A percentile compares a stretch with the other conserved stretches of the same genome.
Conservation (phyloP, 768 basidiomycete species). For the Tylopilus intermedius region DNA sequence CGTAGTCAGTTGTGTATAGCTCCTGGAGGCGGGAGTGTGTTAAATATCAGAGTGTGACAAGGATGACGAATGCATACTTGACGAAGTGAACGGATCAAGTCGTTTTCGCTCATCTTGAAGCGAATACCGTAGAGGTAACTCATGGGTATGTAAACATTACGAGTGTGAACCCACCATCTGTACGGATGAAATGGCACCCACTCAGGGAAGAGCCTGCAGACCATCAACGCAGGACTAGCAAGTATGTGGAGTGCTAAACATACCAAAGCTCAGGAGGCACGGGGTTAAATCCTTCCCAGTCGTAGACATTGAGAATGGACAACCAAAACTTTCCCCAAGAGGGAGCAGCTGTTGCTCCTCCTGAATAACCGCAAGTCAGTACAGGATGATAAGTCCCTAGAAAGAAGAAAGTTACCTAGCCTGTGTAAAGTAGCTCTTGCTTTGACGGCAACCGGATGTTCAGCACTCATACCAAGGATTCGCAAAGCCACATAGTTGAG, state of each 20-base stretch:
- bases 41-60: not conserved
- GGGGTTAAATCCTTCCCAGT: constrained; percentile 92
- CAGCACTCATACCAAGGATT: constrained; percentile 76
- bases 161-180: constrained; percentile 96
- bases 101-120: constrained; percentile 65
- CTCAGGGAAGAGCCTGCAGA: constrained; percentile 77
- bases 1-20: constrained; percentile 78
- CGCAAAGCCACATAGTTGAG: constrained; percentile 87
- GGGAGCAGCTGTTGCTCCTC: constrained; percentile 74
- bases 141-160: constrained; percentile 90
- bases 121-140: constrained; percentile 73
- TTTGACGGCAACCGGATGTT: constrained; percentile 79
- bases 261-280: constrained; percentile 91
- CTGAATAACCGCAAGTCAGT: constrained; percentile 29
- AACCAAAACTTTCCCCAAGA: constrained; percentile 99
- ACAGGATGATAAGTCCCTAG: not conserved
- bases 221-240: not conserved
- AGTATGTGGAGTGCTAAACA: constrained; percentile 9
- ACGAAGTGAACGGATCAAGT: constrained; percentile 70
- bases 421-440: constrained; percentile 80
- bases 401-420: constrained; percentile 53
- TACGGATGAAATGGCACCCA: constrained; percentile 92
- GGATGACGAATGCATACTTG: constrained; percentile 42
- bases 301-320: constrained; percentile 85
- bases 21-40: constrained; percentile 49